A percentile compares a stretch with the other conserved stretches of the same genome.
Conservation (phyloP, 2,329 filamentous ascomycete species). For the Fusarium aywerte region DNA sequence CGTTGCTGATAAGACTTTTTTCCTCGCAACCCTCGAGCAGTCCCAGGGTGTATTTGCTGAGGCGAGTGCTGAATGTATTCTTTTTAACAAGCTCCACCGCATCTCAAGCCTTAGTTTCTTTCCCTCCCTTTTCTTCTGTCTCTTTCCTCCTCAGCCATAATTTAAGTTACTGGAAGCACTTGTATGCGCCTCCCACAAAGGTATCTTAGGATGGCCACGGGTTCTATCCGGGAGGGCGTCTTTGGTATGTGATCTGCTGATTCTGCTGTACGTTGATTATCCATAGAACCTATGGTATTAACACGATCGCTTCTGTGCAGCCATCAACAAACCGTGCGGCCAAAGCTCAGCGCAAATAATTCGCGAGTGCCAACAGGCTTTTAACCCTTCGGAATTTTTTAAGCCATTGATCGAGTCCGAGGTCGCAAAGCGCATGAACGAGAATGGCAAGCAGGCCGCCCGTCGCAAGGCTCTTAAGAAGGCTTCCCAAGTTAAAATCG, state of each 20-base stretch:
- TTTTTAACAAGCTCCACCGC: constrained; percentile 32
- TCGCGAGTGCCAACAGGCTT: constrained; percentile 84
- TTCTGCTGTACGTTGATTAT: not conserved
- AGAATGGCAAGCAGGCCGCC: constrained; percentile 68
- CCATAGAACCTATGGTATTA: constrained; percentile 5
- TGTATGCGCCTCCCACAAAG: constrained; percentile 49
- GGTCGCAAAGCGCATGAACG: constrained; percentile 63
- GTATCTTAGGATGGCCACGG: constrained; percentile 63
- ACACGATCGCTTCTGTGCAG: constrained; percentile 58
- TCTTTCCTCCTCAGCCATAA: constrained; percentile 19
- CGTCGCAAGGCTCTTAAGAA: constrained; percentile 68
- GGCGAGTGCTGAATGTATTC: constrained; percentile 27
- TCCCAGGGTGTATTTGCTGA: constrained; percentile 10
- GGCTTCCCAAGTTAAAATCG: constrained; percentile 84
- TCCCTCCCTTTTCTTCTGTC: constrained; percentile 5
- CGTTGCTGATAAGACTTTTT: constrained; percentile 33
- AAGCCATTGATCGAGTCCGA: constrained; percentile 78
- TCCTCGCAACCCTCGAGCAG: not conserved
- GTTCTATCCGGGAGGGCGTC: constrained; percentile 65
- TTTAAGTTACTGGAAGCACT: constrained; percentile 24
- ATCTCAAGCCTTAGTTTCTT: constrained; percentile 16
- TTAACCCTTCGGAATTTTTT: constrained; percentile 85
- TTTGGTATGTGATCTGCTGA: constrained; percentile 59
- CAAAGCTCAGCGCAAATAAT: constrained; percentile 91
- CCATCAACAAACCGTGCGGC: constrained; percentile 90